Conservation (phyloP, 192 early-diverging fungal genomes). For the Coemansia erecta region DNA sequence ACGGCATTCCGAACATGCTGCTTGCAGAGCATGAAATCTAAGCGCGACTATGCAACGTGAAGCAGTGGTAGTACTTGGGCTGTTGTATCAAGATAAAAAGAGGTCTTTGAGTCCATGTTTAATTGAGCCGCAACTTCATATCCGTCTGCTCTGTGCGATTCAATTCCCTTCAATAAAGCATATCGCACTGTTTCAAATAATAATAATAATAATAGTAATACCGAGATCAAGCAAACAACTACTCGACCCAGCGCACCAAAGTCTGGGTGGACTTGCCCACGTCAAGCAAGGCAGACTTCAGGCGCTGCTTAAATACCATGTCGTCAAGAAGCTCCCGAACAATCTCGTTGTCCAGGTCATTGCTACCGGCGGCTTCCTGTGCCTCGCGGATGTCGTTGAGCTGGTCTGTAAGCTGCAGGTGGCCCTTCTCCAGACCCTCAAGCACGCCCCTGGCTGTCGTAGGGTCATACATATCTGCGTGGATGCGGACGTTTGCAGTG, state of each 20-base stretch:
- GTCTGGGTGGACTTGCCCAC: slow-evolving; percentile 89
- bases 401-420: slow-evolving; percentile 51
- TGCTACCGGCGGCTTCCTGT: slow-evolving; percentile 45
- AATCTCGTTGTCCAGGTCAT: slow-evolving; percentile 50
- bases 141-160: no score
- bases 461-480: slow-evolving; percentile 23
- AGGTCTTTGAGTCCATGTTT: no score
- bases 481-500: slow-evolving; percentile 12
- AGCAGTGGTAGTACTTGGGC: neutral
- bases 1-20: slow-evolving; percentile 93
- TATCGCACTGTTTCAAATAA: no score
- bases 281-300: slow-evolving; percentile 83
- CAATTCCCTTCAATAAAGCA: no score
- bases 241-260: slow-evolving; percentile 72
- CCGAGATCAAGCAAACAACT: neutral
- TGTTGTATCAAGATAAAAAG: no score
- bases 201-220: no score
- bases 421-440: slow-evolving; percentile 42
- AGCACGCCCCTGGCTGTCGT: slow-evolving; percentile 24
- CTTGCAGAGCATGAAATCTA: slow-evolving; percentile 79
- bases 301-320: slow-evolving; percentile 74
- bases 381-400: slow-evolving; percentile 54
- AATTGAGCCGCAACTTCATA: no score
- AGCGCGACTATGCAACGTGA: neutral
- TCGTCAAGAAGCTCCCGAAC: slow-evolving; percentile 56